These are phyloP conservation scores for Colletotrichum tropicale DNA, from an alignment of 2,329 filamentous ascomycete species.

Conservation along the genomic window DNA sequence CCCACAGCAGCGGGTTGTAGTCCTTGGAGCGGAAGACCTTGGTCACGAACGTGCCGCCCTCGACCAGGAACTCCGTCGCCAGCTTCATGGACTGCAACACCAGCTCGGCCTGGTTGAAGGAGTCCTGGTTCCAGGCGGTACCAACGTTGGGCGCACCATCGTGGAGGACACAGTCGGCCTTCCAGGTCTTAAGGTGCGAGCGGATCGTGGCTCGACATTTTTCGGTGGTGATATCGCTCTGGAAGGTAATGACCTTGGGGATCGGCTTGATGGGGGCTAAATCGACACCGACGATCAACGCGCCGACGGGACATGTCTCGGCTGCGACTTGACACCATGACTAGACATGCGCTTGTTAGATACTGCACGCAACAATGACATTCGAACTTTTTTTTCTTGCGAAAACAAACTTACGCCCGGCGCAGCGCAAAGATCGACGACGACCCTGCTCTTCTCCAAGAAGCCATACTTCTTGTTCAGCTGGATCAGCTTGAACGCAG, in stretches of 20 bases:
- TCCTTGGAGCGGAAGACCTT: conserved; percentile 98
- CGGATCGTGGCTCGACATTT: conserved; percentile 92
- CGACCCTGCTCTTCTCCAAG: conserved; percentile 92
- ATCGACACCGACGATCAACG: conserved; percentile 94
- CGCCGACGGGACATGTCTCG: conserved; percentile 90
- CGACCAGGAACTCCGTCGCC: conserved; percentile 88
- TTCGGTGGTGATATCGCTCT: conserved; percentile 97
- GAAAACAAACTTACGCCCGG: conserved; percentile 71
- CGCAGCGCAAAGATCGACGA: conserved; percentile 96
- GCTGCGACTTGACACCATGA: conserved; percentile 97
- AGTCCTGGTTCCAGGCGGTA: conserved; percentile 97
- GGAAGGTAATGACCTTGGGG: conserved; percentile 91
- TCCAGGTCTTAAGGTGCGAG: conserved; percentile 92
- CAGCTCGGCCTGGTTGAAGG: conserved; percentile 95
- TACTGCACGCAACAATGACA: background rate
- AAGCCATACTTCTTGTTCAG: conserved; percentile 99
- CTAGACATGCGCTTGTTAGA: conserved; percentile 39
- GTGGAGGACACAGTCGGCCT: conserved; percentile 93
- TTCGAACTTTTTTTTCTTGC: background rate
- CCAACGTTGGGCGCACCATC: conserved; percentile 98
- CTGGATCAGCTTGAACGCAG: conserved; percentile 97
- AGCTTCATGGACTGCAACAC: conserved; percentile 90
- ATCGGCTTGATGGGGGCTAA: conserved; percentile 95
- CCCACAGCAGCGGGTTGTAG: conserved; percentile 95
- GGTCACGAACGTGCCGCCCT: conserved; percentile 92